Conservation (phyloP, 805 yeast species). For the Yarrowia alimentaria region DNA sequence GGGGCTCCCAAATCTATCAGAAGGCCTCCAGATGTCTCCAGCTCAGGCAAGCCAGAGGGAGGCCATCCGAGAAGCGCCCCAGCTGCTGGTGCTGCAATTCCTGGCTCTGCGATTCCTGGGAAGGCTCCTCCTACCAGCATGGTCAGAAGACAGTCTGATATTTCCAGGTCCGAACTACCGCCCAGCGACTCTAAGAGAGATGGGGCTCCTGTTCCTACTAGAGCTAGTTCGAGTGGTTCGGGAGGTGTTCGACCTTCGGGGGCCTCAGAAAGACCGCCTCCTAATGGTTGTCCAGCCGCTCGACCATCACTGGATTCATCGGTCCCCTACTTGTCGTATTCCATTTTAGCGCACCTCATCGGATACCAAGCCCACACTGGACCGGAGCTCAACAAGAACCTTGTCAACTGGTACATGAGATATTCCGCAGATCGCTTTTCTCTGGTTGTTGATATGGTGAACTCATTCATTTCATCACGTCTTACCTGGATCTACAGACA, state of each 20-base stretch:
- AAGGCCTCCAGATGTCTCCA: neutral
- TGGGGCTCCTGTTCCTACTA: no score
- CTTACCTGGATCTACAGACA: conserved; percentile 5
- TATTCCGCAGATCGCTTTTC: conserved; percentile 4
- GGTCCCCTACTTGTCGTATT: conserved; percentile 13
- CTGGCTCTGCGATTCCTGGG: no score
- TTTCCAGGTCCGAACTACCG: no score
- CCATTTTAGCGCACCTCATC: conserved; percentile 7
- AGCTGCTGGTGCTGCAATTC: no score
- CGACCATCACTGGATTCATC: neutral
- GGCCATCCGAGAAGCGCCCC: no score
- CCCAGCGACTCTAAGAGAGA: no score
- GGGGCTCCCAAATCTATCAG: neutral
- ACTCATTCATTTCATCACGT: conserved; percentile 9
- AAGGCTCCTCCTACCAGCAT: no score
- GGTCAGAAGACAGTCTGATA: no score
- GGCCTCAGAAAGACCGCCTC: no score
- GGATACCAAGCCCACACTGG: conserved; percentile 22
- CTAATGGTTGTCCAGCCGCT: neutral
- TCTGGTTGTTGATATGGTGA: conserved; percentile 16
- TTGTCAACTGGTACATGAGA: conserved; percentile 21
- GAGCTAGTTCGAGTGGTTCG: no score
- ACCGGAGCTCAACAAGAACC: conserved; percentile 23
- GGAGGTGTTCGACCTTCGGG: no score
- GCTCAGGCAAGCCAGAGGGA: no score